Base-by-base conservation (phyloP, 2,329 filamentous ascomycete genomes). In the Exophiala aquamarina region DNA sequence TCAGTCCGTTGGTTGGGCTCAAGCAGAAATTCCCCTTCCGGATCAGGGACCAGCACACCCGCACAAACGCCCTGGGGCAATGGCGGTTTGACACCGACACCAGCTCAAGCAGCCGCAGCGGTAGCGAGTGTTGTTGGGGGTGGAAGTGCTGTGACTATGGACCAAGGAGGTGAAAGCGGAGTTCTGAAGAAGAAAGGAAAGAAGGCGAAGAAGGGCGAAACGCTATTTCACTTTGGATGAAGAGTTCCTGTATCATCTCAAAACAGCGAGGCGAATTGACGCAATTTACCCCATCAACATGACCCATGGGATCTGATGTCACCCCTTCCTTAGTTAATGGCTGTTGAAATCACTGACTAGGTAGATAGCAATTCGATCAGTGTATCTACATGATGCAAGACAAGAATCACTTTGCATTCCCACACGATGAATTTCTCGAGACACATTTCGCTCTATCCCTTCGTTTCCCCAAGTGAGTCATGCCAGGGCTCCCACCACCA, bases 1-100 rank as follows among this genome's bases (percentile, higher is more conserved):
- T 71, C 67, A 5, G 68, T 70, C 9, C 65, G 70, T n/a, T 72
- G 71, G 68, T 65, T 70, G 15, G 63, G 31, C 20, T 51, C 44
- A 19, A 48, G 52, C 14, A 37, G 26, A 15, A 55, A 50, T 31
- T 50, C 47, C 19, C 49, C 52, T 21, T 43, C 45, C 17, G 46
- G 69, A n/a, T 64, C 63, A 6, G 65, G 66, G 15, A 61, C 61
- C 15, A 55, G 60, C 11, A 57, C 61, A 6, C 39, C 56, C 8
- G 38, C 56, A 56, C 23, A 26, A 2, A 70, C 65, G 54, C 64
- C 70, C 7, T 75, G 72, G 72, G 61, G 49, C 14, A 52, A 47
- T 41, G 57, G 57, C 42, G 37, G 59, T 43, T 45, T 49, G 41
- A 42, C 49, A 19, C 55, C 55, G 23, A 53, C 59, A 11, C 49